Evolutionary conservation across 1,139 yeast species (phyloP).

Genomic region (Pichia inconspicua): DNA sequence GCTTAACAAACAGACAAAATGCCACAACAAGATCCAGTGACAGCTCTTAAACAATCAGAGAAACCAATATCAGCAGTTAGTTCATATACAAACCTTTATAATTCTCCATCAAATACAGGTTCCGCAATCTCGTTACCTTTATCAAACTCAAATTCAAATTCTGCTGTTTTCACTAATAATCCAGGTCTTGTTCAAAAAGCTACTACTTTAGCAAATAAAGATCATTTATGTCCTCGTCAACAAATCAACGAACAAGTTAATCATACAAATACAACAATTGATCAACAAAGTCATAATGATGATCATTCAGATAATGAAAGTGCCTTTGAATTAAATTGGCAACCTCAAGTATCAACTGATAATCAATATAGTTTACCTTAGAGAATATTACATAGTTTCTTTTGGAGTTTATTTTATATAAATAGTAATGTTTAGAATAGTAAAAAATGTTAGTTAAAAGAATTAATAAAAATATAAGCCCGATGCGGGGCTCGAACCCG

Average conservation of each 20-base stretch:
- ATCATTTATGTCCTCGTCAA: not conserved
- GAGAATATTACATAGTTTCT: not conserved
- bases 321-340: slow-evolving; percentile 12
- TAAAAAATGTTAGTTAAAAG: no score
- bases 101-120: slow-evolving; percentile 11
- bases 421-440: no score
- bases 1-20: not conserved
- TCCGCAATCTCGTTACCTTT: slow-evolving; percentile 3
- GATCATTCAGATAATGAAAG: slow-evolving; percentile 1
- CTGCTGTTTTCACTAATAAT: slow-evolving; percentile 9
- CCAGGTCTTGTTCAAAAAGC: slow-evolving; percentile 9
- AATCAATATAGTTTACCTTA: slow-evolving; percentile 1
- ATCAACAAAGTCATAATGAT: not conserved
- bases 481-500: slow-evolving; percentile 36
- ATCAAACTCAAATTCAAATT: slow-evolving; percentile 1
- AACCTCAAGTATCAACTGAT: slow-evolving; percentile 10
- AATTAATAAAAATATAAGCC: slow-evolving; percentile 21
- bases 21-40: not conserved
- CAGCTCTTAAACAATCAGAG: not conserved
- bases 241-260: not conserved
- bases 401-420: no score
- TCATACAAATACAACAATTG: not conserved
- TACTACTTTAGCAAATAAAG: slow-evolving; percentile 3
- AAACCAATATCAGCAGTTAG: not conserved
- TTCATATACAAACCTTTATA: slow-evolving; percentile 8